Base-by-base conservation (phyloP, 805 yeast species). In the Kodamaea neixiangensis region DNA sequence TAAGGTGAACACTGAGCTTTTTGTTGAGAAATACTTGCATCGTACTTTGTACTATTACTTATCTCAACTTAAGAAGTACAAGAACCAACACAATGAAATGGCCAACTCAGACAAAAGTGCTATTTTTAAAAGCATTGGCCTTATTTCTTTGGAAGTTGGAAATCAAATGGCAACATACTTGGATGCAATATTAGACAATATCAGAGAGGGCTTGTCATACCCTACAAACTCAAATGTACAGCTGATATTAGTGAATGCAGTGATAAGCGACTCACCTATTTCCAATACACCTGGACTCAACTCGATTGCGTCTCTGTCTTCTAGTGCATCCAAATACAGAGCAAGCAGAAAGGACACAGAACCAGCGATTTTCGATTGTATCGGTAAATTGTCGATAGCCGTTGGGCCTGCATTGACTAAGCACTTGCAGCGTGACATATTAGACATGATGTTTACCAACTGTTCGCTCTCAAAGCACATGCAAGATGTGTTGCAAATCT, bases 331-430 rank as follows among this genome's bases (percentile, higher is more conserved):
- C 6, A 84, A 81, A 59, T 76, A 81, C 29, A 81, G 83, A 55
- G 67, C 76, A 2, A 64, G 71, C 22, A 77, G 92, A 52, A 86
- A 83, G 61, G 91, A 87, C 45, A 83, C 87, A 41, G 96, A 89
- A 57, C 86, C 89, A 0, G 91, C 96, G 1, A 81, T 93, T 17
- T 93, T 92, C 61, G 89, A 87, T 58, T 94, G 98, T 64, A 78
- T 93, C 41, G 89, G 96, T 0, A 87, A 89, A 68, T 71, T 94
- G 34, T 92, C 97, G 0, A 78, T 79, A 20, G 93, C 98, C 0
- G 89, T 93, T 13, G 97, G 97, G 0, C 96, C 97, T 10, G 96
- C 97, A 0, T 73, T 93, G 50, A 89, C 97, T 0, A 94, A 93
- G 62, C 91, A 89, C 64, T 71, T 94, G 49, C 92, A 90, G 56